Percentiles rank a stretch among this genome's conserved stretches.
These are phyloP conservation scores for Lithohypha guttulata DNA, from an alignment of 2,329 filamentous ascomycete species.

Conservation along the genomic window DNA sequence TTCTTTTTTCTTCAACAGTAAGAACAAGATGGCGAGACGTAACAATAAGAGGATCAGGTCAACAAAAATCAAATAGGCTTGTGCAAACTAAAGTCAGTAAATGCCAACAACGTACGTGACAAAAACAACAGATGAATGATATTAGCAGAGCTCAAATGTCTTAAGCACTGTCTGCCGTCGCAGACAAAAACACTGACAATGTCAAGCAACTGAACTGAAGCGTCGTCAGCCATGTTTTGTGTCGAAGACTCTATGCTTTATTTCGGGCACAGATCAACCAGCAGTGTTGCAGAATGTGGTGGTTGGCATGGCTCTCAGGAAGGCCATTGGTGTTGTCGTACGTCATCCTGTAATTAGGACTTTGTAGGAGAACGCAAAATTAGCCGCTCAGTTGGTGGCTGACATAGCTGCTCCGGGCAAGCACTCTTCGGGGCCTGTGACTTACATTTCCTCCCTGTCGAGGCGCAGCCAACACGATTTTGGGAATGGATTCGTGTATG, in stretches of 20 bases:
- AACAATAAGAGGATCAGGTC: too few species aligned
- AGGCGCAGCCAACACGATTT: too few species aligned
- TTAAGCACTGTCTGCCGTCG: background rate
- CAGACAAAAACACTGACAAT: background rate
- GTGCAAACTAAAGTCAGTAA: too few species aligned
- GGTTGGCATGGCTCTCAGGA: background rate
- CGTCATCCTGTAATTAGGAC: background rate
- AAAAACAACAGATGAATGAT: too few species aligned
- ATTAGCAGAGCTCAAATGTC: background rate
- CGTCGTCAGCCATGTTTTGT: conserved; percentile 3
- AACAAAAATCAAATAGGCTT: too few species aligned
- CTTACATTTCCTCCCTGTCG: too few species aligned
- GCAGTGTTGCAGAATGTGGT: background rate
- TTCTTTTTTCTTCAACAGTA: too few species aligned
- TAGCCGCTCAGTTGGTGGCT: background rate
- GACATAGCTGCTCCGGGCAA: too few species aligned
- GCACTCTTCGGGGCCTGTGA: too few species aligned
- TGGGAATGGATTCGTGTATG: too few species aligned
- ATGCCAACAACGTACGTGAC: too few species aligned
- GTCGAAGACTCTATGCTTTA: background rate
- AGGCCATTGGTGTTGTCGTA: background rate
- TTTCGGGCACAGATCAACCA: background rate
- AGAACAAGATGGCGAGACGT: too few species aligned
- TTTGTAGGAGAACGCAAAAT: background rate
- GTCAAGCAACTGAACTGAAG: background rate